Evolutionary conservation across 768 basidiomycete species (phyloP).

Genomic region (Pisolithus tinctorius): DNA sequence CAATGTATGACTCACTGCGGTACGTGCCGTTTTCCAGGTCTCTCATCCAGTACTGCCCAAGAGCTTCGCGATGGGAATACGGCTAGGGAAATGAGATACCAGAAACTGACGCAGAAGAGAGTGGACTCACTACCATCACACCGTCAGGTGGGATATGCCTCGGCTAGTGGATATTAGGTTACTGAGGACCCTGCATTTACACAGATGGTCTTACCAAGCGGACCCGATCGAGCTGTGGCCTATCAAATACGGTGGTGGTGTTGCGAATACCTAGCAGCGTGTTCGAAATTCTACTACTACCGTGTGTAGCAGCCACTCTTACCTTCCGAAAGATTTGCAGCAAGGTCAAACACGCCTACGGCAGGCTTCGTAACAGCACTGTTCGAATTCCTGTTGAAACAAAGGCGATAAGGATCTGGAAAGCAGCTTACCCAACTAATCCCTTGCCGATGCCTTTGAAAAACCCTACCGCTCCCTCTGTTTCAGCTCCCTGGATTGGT

Average conservation of each 20-base stretch:
- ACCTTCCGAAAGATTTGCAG: slow-evolving; percentile 93
- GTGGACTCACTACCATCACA: slow-evolving; percentile 65
- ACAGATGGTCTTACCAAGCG: slow-evolving; percentile 49
- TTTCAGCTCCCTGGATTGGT: slow-evolving; percentile 94
- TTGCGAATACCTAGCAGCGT: slow-evolving; percentile 78
- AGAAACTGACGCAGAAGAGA: neutral
- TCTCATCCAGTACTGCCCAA: slow-evolving; percentile 96
- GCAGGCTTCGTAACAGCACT: slow-evolving; percentile 95
- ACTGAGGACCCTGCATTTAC: slow-evolving; percentile 1
- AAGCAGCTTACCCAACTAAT: slow-evolving; percentile 67
- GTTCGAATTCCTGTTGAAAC: slow-evolving; percentile 1
- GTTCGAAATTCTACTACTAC: slow-evolving; percentile 4
- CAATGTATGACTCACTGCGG: slow-evolving; percentile 80
- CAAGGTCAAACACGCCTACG: slow-evolving; percentile 93
- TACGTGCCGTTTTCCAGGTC: slow-evolving; percentile 88
- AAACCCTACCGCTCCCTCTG: slow-evolving; percentile 90
- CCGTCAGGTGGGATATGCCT: slow-evolving; percentile 83
- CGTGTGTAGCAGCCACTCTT: neutral
- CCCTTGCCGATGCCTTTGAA: slow-evolving; percentile 98
- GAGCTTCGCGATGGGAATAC: slow-evolving; percentile 82
- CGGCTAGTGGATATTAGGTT: slow-evolving; percentile 41
- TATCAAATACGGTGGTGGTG: slow-evolving; percentile 97
- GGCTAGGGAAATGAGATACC: slow-evolving; percentile 42
- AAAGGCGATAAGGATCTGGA: neutral
- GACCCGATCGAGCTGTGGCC: slow-evolving; percentile 79